Percentiles rank a stretch among this genome's conserved stretches.
phyloP scores from a whole-genome alignment of 1,284 basidiomycete species.

The Ustilago crameri region DNA sequence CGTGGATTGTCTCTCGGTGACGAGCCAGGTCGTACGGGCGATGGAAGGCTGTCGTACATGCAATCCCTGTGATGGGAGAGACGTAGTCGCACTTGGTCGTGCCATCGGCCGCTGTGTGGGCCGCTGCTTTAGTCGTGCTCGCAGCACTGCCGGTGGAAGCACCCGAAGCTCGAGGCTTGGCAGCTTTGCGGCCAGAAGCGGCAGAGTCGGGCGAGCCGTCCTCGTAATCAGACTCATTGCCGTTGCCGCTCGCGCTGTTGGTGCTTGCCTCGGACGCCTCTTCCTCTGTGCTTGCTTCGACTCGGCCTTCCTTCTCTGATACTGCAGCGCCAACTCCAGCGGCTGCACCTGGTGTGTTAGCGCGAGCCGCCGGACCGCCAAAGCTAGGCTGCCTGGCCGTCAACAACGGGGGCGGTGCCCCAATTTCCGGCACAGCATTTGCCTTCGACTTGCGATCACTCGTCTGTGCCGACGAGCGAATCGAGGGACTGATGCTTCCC shows the following conservation, averaged over 20 bases:
- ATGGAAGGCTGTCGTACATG: constrained; percentile 65
- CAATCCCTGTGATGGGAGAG: constrained; percentile 54
- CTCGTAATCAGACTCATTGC: constrained; percentile 47
- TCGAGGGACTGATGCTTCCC: constrained; percentile 54
- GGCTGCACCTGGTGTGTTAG: neutral
- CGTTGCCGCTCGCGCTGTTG: constrained; percentile 16
- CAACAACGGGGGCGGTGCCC: constrained; percentile 26
- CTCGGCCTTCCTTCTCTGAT: constrained; percentile 19
- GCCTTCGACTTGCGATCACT: constrained; percentile 19
- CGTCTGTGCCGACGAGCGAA: constrained; percentile 53
- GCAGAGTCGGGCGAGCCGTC: constrained; percentile 17
- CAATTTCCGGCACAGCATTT: constrained; percentile 9
- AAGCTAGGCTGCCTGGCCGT: neutral
- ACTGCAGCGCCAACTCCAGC: neutral
- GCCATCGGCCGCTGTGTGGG: constrained; percentile 20
- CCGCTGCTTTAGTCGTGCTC: constrained; percentile 11
- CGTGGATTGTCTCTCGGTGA: constrained; percentile 66
- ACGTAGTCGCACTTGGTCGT: constrained; percentile 65
- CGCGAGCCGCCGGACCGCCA: neutral
- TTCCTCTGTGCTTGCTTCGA: constrained; percentile 32
- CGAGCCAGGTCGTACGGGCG: constrained; percentile 66
- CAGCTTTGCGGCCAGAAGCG: neutral
- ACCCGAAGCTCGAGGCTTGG: constrained; percentile 1
- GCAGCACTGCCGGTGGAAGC: neutral
- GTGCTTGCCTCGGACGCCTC: constrained; percentile 42